phyloP scores from a whole-genome alignment of 768 basidiomycete species.

The Xerocomus brunneocitrinus region DNA sequence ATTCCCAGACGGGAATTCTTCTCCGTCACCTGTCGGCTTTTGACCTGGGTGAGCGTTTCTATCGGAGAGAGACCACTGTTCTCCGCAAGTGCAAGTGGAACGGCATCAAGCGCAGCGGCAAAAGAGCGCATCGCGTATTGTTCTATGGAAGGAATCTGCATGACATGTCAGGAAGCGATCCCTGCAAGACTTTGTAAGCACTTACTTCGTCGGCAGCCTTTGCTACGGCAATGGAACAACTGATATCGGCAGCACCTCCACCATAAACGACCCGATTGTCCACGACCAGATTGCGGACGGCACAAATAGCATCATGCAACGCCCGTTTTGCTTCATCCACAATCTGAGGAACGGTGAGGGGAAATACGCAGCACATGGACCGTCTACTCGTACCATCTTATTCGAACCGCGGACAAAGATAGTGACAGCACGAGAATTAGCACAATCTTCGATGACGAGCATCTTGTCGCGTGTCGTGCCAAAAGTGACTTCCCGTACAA shows the following conservation, averaged over 20 bases:
- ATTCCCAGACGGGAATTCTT: slow-evolving; percentile 84
- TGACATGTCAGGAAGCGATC: background rate
- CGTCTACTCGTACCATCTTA: slow-evolving; percentile 79
- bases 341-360: slow-evolving; percentile 52
- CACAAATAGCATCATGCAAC: slow-evolving; percentile 95
- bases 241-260: slow-evolving; percentile 97
- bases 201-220: slow-evolving; percentile 90
- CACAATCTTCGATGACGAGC: slow-evolving; percentile 98
- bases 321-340: slow-evolving; percentile 99
- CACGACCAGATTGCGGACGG: slow-evolving; percentile 89
- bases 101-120: slow-evolving; percentile 88
- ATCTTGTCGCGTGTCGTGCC: slow-evolving; percentile 99
- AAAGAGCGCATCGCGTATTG: slow-evolving; percentile 99
- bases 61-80: slow-evolving; percentile 97
- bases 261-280: slow-evolving; percentile 98
- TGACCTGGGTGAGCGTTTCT: slow-evolving; percentile 93
- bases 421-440: slow-evolving; percentile 93
- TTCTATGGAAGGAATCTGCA: slow-evolving; percentile 90
- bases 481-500: slow-evolving; percentile 92
- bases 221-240: slow-evolving; percentile 86
- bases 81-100: slow-evolving; percentile 94
- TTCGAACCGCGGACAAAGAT: slow-evolving; percentile 97
- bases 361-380: background rate
- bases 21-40: slow-evolving; percentile 87
- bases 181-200: background rate